phyloP scores from a whole-genome alignment of 495 filamentous ascomycete genomes.

The Podospora bellae-mahoneyi region DNA sequence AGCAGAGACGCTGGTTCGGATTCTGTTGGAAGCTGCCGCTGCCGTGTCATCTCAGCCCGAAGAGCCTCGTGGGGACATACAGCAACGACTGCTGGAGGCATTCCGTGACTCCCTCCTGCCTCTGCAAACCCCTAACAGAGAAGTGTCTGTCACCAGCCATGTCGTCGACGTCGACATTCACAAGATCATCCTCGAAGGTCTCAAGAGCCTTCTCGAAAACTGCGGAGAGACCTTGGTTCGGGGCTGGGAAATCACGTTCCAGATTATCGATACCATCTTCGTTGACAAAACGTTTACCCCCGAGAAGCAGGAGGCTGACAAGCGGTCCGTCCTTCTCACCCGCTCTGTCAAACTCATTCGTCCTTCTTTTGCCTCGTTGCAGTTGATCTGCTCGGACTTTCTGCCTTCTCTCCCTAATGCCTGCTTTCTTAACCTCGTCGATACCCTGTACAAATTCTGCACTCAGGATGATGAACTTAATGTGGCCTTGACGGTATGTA shows the following conservation, averaged over 20 bases:
- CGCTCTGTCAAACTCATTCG: conserved; percentile 72
- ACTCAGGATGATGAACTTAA: conserved; percentile 89
- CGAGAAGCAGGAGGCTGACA: conserved; percentile 25
- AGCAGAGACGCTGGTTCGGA: conserved; percentile 68
- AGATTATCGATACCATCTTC: conserved; percentile 82
- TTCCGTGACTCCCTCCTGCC: conserved; percentile 55
- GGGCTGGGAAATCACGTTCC: conserved; percentile 83
- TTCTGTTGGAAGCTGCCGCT: conserved; percentile 63
- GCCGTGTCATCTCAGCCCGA: conserved; percentile 47
- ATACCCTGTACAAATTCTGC: conserved; percentile 84
- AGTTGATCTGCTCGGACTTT: conserved; percentile 94
- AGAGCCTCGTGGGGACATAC: conserved; percentile 54
- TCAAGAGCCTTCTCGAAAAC: conserved; percentile 80
- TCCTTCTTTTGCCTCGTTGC: conserved; percentile 79
- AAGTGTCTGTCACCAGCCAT: conserved; percentile 50
- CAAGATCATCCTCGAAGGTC: conserved; percentile 70
- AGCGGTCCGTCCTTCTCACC: conserved; percentile 39
- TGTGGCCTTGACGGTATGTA: conserved; percentile 77
- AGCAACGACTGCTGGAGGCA: conserved; percentile 67
- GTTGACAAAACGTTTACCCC: conserved; percentile 37
- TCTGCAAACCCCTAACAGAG: conserved; percentile 42
- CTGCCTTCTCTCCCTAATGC: conserved; percentile 70
- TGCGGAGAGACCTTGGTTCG: conserved; percentile 77
- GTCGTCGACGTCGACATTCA: conserved; percentile 76
- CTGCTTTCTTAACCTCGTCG: conserved; percentile 78